Percentiles rank a stretch among this genome's conserved stretches.
Evolutionary conservation across 345 rosid species (phyloP).

Genomic region (Eucalyptus victrix): DNA sequence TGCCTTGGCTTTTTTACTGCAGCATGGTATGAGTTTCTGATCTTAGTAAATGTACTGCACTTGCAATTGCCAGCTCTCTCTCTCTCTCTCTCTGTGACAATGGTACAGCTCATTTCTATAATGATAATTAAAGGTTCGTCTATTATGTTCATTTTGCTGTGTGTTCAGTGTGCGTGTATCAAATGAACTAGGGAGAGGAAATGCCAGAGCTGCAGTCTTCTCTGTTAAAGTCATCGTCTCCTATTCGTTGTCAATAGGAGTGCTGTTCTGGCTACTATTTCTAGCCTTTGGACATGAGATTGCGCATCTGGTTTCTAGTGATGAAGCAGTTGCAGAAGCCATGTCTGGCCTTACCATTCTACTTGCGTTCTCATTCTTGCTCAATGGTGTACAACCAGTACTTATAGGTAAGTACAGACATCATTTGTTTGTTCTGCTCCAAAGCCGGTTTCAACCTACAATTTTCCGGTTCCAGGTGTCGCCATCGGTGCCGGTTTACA

Average conservation of each 20-base stretch:
- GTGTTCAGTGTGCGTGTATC: slow-evolving; percentile 41
- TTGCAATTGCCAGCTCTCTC: not conserved
- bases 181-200: slow-evolving; percentile 58
- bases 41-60: not conserved
- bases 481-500: slow-evolving; percentile 46
- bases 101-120: not conserved
- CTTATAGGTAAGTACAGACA: slow-evolving; percentile 18
- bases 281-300: slow-evolving; percentile 23
- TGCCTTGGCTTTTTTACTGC: slow-evolving; percentile 47
- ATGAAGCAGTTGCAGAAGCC: slow-evolving; percentile 22
- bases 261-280: slow-evolving; percentile 20
- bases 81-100: not conserved
- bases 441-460: not conserved
- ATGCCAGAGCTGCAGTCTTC: slow-evolving; percentile 36
- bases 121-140: not conserved
- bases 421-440: not conserved
- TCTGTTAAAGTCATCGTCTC: slow-evolving; percentile 29
- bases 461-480: slow-evolving; percentile 10
- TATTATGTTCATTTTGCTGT: not conserved
- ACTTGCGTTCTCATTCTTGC: slow-evolving; percentile 46
- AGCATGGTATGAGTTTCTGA: slow-evolving; percentile 11
- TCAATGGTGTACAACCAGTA: slow-evolving; percentile 61
- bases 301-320: slow-evolving; percentile 22
- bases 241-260: slow-evolving; percentile 21
- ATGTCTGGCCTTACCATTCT: slow-evolving; percentile 36